Evolutionary conservation across 305 asterid species (phyloP), one percentile per base, ranked within the genome.

Genomic region (Ajuga reptans): DNA sequence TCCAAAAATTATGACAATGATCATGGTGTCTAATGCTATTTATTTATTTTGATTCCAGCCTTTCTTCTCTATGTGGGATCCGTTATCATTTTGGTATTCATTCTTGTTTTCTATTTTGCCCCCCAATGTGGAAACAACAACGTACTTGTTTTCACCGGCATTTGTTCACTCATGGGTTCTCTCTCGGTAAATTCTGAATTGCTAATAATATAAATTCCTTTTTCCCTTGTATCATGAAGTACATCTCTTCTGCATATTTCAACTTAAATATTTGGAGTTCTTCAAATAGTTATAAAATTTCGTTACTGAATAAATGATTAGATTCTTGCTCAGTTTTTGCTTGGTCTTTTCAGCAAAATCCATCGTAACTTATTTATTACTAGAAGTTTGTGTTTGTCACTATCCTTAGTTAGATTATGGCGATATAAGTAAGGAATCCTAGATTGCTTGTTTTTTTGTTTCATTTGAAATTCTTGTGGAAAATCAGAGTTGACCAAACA

Each of bases 91-190:
- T 82, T 91, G 86, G 93, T 91, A 60, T 84, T 87, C 75, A 82
- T 91, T 77, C 89, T 89, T 73, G 80, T 87, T 59, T 84, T 85
- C 84, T 72, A 89, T 82, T 87, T 89, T 66, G 86, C 90, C 47
- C 96, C 96, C 64, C 85, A 75, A 74, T 84, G 85, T 72, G 97
- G 95, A 60, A 89, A 89, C 82, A 75, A 72, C 56, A 83, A 91
- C 36, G 95, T 84, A 21, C 89, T 89, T 74, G 85, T 89, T 77
- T 91, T 81, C 84, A 87, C 89, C 46, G 92, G 89, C 72, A 87
- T 91, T 75, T 91, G 96, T 72, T 91, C 95, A 5, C 83, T 91
- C 72, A 84, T 89, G 93, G 96, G 96, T 55, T 91, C 97, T 80
- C 96, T 91, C 85, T 85, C 96, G 90, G 93, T 87, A 89, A 78